A percentile compares a stretch with the other conserved stretches of the same genome.
Conservation (phyloP, 345 rosid species). For the Triadica sebifera region DNA sequence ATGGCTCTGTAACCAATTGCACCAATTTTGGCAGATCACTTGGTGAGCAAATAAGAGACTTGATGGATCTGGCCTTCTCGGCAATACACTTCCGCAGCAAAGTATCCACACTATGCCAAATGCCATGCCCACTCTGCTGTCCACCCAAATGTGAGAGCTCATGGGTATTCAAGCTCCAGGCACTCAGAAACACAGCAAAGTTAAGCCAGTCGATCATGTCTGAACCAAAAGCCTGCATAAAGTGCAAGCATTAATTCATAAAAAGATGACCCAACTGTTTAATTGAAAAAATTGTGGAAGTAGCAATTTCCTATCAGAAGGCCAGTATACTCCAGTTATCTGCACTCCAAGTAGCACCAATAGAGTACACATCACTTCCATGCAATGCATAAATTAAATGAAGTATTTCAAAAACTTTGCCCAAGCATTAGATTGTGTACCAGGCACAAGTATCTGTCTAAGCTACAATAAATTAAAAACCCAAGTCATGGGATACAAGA, state of each 20-base stretch:
- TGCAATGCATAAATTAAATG: not conserved
- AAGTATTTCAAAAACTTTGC: not conserved
- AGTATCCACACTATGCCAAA: constrained; percentile 54
- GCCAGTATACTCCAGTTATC: not conserved
- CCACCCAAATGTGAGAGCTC: constrained; percentile 38
- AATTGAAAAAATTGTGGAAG: not conserved
- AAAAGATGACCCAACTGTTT: not conserved
- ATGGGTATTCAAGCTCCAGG: constrained; percentile 68
- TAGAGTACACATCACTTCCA: not conserved
- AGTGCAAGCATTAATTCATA: constrained; percentile 6
- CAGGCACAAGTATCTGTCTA: not conserved
- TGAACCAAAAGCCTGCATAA: constrained; percentile 65
- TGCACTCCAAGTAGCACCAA: not conserved
- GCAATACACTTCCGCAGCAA: constrained; percentile 52
- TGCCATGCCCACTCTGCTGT: constrained; percentile 22
- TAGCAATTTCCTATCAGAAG: not conserved
- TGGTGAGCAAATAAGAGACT: constrained; percentile 43
- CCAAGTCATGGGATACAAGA: too few relatives aligned
- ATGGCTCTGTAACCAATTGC: constrained; percentile 72
- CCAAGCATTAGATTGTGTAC: not conserved
- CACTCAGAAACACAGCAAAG: constrained; percentile 76
- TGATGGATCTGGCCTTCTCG: constrained; percentile 49
- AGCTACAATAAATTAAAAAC: too few relatives aligned
- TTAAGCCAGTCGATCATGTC: constrained; percentile 72
- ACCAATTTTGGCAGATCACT: constrained; percentile 54